Evolutionary conservation across 176 grass and related monocot genomes (phyloP).

Genomic region (Dendrocalamus sinicus): DNA sequence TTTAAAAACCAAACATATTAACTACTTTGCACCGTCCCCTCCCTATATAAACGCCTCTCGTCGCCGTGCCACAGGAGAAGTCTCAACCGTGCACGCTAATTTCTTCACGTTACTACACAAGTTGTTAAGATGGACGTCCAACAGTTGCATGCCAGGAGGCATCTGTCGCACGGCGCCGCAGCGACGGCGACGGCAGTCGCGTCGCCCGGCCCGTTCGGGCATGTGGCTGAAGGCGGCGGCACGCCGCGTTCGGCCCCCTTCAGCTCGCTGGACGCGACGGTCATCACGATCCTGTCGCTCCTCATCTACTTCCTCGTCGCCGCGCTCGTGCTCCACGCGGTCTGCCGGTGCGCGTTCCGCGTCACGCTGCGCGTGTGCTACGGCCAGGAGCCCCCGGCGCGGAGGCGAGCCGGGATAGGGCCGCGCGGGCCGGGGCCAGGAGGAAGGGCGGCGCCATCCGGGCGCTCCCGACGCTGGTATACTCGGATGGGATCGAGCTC

Average conservation of each 20-base stretch:
- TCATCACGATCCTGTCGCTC: constrained; percentile 67
- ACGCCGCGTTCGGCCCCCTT: constrained; percentile 27
- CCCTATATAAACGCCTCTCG: constrained; percentile 46
- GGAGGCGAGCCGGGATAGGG: background rate
- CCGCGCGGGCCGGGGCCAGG: background rate
- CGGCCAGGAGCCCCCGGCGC: constrained; percentile 30
- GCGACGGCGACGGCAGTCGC: background rate
- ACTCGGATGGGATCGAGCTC: constrained; percentile 50
- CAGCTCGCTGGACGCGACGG: constrained; percentile 56
- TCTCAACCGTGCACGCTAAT: background rate
- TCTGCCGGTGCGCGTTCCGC: constrained; percentile 61
- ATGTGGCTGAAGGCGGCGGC: background rate
- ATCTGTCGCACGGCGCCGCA: constrained; percentile 32
- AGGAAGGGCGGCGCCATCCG: constrained; percentile 37
- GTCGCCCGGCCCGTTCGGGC: constrained; percentile 13
- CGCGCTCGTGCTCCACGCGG: constrained; percentile 48
- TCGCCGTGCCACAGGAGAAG: constrained; percentile 38
- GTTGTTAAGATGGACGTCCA: constrained; percentile 51
- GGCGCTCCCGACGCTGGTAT: constrained; percentile 45
- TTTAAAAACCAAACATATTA: too few relatives aligned
- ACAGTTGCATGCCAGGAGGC: constrained; percentile 51
- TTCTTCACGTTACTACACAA: background rate
- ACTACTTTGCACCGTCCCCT: background rate
- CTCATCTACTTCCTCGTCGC: constrained; percentile 65
- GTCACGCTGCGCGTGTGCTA: constrained; percentile 55